Base-by-base conservation (phyloP, 2,329 filamentous ascomycete species). In the Aspergillus aculeatinus region DNA sequence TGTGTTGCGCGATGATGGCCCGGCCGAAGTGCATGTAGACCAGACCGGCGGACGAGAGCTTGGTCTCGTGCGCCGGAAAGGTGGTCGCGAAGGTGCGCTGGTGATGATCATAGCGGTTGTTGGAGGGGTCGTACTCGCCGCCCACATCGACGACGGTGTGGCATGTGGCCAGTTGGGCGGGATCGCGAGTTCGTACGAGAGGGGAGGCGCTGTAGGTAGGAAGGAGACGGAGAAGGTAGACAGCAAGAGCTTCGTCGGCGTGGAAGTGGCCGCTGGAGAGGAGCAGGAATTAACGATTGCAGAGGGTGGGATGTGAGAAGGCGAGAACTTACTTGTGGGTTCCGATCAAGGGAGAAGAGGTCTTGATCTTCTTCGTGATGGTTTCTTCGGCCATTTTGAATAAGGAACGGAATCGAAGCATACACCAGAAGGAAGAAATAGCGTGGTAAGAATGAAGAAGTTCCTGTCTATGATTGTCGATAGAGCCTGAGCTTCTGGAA, bases 141-240 rank as follows among this genome's bases (percentile, higher is more conserved):
- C 94, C 93, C n/a, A 98, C 95, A 74, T 99, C 95, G 68, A 98
- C 94, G 60, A 99, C 93, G 58, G 92, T 96, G 81, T 97, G 91
- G 83, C 94, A 97, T 61, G 85, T 86, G 47, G 87, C 85, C 44
- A 99, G 88, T 33, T 89, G 76, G 27, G 86, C 84, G 19, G 92
- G 87, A 77, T 99, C 92, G 71, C 95, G 90, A 51, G 93, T 96
- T 68, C 95, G 92, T 54, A 96, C 82, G 48, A 99, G 89, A 48
- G 83, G 75, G 27, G 92, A 88, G 67, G 84, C 79, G 58, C 83
- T 76, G 82, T 98, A 99, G 60, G 88, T 80, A 23, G 95, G 94
- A 19, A 98, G 89, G 59, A 90, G 85, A 66, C 92, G 92, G 68
- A 99, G 90, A 83, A 99, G 92, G 82, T 96, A 92, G 65, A 99